Evolutionary conservation across 345 rosid genomes (phyloP), one percentile per base, ranked within the genome.

Genomic region (Ceriops tagal): DNA sequence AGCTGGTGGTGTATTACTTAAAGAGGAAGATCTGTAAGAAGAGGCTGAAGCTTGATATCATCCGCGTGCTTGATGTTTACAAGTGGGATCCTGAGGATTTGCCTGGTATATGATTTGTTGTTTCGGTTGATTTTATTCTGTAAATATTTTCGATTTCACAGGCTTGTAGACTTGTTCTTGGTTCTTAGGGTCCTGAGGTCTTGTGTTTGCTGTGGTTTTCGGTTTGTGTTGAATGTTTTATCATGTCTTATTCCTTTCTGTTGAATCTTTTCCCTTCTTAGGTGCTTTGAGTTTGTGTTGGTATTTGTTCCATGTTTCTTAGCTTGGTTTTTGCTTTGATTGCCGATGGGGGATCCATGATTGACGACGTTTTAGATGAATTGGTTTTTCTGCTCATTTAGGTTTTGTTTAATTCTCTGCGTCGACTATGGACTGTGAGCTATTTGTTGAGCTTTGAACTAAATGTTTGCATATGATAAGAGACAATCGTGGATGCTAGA

Each of bases 61-160:
- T 93, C 59, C 74, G 86, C 31, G 98, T 86, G 60, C 77, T 81
- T 4, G 98, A 93, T 79, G 96, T 91, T 61, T 93, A 93, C 79
- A 93, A 91, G 76, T 89, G 85, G 83, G 96, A 89, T 80, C 98
- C 97, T 30, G 92, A 93, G 82, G 98, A 91, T 32, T 70, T 93
- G 63, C 97, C 97, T 19, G 95, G 98, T 93, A 78, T 71, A 26
- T 4, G 16, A 20, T 61, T 6, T 31, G 30, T 39, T 11, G 22
- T 4, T 2, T 32, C 24, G 65, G 26, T 1, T 18, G 0, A 37
- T 31, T 19, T 8, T 10, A 1, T n/a, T 32, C 16, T 65, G 51
- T 2, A 18, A 43, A 19, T 37, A 26, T 60, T 47, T 13, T 43
- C 18, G 49, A 13, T 55, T 27, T 24, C 46, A 56, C 24, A 43